Percentiles rank a stretch among this genome's conserved stretches.
phyloP scores from a whole-genome alignment of 331 rosid species.

The Pyrus hybrid region DNA sequence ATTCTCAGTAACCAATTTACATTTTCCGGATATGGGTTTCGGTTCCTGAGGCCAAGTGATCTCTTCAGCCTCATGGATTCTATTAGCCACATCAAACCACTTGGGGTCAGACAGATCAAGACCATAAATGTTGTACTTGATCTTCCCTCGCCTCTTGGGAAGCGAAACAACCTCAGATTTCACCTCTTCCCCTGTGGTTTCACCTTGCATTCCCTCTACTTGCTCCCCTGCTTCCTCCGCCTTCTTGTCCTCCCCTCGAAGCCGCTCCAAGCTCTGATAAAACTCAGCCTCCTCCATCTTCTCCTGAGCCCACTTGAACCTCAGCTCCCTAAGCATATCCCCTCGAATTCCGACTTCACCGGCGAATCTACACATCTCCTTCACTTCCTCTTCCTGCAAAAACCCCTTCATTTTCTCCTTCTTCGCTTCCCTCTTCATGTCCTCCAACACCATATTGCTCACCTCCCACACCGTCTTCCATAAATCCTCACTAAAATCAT shows the following conservation, averaged over 20 bases:
- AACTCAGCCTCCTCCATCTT: constrained; percentile 91
- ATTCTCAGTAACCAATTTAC: constrained; percentile 48
- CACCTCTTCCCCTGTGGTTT: constrained; percentile 12
- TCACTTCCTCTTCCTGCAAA: constrained; percentile 69
- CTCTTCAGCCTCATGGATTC: constrained; percentile 54
- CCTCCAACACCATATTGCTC: constrained; percentile 64
- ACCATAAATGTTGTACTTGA: constrained; percentile 68
- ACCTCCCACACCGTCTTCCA: constrained; percentile 95
- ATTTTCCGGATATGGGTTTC: constrained; percentile 60
- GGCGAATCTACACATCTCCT: constrained; percentile 86
- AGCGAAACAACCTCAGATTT: constrained; percentile 39
- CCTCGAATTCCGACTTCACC: constrained; percentile 84
- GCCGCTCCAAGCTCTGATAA: constrained; percentile 47
- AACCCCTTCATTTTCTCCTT: constrained; percentile 79
- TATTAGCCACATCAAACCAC: constrained; percentile 75
- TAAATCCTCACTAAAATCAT: constrained; percentile 75
- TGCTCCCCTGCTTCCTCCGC: constrained; percentile 19
- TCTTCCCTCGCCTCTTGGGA: constrained; percentile 79
- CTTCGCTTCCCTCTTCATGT: constrained; percentile 63
- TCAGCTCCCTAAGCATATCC: constrained; percentile 71
- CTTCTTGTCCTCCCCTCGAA: constrained; percentile 29
- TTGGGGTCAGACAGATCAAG: constrained; percentile 75
- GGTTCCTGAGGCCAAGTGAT: constrained; percentile 62
- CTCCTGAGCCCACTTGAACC: constrained; percentile 93
- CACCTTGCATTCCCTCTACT: constrained; percentile 4